A percentile compares a stretch with the other conserved stretches of the same genome.
Conservation (phyloP, 345 rosid genomes). For the Euclidium syriacum region DNA sequence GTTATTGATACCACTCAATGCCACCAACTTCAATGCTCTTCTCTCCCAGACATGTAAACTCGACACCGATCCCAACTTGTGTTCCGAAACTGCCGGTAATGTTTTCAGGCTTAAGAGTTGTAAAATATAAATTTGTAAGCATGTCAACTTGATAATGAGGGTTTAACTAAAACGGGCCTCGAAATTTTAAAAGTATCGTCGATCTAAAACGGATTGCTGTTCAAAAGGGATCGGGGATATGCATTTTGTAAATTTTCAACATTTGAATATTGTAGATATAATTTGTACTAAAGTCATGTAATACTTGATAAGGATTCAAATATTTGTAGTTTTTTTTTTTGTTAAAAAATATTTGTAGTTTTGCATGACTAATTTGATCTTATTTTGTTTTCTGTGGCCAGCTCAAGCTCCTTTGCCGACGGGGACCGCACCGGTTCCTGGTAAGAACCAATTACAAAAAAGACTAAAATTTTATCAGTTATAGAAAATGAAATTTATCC, state of each 20-base stretch:
- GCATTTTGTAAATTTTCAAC: no score
- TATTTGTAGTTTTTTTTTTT: neutral
- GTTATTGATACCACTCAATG: constrained; percentile 12
- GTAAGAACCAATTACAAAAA: neutral
- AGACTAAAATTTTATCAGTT: neutral
- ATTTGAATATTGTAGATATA: neutral
- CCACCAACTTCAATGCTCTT: constrained; percentile 7
- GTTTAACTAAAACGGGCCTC: no score
- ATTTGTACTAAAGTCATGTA: neutral
- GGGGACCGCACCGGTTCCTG: neutral
- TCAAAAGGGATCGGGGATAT: no score
- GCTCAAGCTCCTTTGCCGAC: constrained; percentile 5
- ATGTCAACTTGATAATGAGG: no score
- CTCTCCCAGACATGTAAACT: neutral
- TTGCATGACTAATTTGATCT: neutral
- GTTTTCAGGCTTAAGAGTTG: no score
- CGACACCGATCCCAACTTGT: constrained; percentile 6
- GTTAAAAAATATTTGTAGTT: no score
- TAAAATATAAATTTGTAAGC: no score
- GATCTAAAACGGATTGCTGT: no score
- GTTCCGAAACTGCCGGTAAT: constrained; percentile 20
- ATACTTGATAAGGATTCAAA: neutral
- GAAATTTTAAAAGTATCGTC: no score
- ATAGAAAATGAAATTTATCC: neutral
- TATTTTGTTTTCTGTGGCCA: neutral